phyloP scores from a whole-genome alignment of 164 flowering plant species.

The Vitis labrusca region DNA sequence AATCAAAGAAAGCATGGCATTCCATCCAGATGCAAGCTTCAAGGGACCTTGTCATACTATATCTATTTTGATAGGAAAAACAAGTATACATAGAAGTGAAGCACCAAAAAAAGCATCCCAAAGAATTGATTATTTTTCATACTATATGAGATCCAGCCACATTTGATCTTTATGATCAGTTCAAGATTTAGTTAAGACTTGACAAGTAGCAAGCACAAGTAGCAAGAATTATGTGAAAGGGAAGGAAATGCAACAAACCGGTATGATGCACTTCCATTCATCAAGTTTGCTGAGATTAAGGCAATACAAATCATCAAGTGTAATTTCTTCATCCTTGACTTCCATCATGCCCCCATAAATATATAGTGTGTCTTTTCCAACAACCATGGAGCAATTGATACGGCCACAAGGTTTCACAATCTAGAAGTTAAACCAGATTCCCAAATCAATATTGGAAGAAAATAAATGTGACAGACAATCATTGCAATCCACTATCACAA shows the following conservation, averaged over 20 bases:
- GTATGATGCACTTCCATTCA: slow-evolving; percentile 96
- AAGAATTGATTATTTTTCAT: too few species aligned
- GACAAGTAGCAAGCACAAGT: not conserved
- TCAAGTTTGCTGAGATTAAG: slow-evolving; percentile 97
- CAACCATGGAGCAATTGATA: slow-evolving; percentile 82
- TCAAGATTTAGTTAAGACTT: too few species aligned
- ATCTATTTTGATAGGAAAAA: not conserved
- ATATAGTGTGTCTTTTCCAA: slow-evolving; percentile 81
- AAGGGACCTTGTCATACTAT: too few species aligned
- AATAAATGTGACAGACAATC: not conserved
- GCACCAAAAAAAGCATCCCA: too few species aligned
- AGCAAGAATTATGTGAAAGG: not conserved
- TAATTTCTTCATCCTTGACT: slow-evolving; percentile 81
- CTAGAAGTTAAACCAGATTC: slow-evolving; percentile 30
- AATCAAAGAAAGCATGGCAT: too few species aligned
- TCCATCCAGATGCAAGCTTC: too few species aligned
- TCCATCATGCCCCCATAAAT: slow-evolving; percentile 98
- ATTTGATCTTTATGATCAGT: too few species aligned
- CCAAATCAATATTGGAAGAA: slow-evolving; percentile 9
- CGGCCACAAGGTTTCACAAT: slow-evolving; percentile 94
- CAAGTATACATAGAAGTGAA: not conserved
- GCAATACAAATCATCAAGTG: slow-evolving; percentile 86
- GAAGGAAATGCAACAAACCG: slow-evolving; percentile 51
- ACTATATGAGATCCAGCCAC: too few species aligned
- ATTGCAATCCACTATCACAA: slow-evolving; percentile 18